These are phyloP conservation scores for Aspergillus pseudoterreus DNA, from an alignment of 2,329 filamentous ascomycete species.

Conservation along the genomic window DNA sequence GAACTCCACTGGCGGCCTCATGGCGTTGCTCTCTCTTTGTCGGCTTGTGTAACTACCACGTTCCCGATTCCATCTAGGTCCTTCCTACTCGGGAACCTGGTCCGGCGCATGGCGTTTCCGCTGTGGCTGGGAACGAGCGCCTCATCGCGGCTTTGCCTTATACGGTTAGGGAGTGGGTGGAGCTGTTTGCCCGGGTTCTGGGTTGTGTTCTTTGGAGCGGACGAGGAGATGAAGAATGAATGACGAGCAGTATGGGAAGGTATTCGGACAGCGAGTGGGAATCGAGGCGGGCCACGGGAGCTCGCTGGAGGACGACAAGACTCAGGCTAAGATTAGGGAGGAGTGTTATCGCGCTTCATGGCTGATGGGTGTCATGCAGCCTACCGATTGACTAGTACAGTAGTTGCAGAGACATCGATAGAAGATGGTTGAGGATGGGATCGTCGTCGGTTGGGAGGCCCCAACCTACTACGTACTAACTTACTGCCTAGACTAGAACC, in stretches of 20 bases:
- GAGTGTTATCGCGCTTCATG: too few relatives aligned
- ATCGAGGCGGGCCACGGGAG: background rate
- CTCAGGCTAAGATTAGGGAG: background rate
- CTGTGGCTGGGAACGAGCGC: background rate
- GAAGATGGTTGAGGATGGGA: too few relatives aligned
- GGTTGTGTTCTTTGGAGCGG: constrained; percentile 21
- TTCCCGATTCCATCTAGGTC: constrained; percentile 58
- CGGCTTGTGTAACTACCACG: constrained; percentile 47
- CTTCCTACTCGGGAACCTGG: constrained; percentile 60
- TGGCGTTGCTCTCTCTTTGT: constrained; percentile 28
- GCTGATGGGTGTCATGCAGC: too few relatives aligned
- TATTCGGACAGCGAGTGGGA: background rate
- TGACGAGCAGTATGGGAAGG: background rate
- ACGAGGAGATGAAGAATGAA: constrained; percentile 20
- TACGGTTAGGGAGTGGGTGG: constrained; percentile 5
- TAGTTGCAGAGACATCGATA: too few relatives aligned
- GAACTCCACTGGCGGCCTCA: constrained; percentile 22
- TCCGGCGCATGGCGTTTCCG: background rate
- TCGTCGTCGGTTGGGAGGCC: too few relatives aligned
- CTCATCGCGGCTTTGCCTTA: background rate
- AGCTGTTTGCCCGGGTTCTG: constrained; percentile 14
- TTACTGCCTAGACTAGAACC: too few relatives aligned
- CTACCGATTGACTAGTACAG: too few relatives aligned
- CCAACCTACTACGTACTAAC: too few relatives aligned
- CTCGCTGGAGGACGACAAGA: background rate